Evolutionary conservation across 805 yeast species (phyloP).

Genomic region (Zygotorulaspora sp.): DNA sequence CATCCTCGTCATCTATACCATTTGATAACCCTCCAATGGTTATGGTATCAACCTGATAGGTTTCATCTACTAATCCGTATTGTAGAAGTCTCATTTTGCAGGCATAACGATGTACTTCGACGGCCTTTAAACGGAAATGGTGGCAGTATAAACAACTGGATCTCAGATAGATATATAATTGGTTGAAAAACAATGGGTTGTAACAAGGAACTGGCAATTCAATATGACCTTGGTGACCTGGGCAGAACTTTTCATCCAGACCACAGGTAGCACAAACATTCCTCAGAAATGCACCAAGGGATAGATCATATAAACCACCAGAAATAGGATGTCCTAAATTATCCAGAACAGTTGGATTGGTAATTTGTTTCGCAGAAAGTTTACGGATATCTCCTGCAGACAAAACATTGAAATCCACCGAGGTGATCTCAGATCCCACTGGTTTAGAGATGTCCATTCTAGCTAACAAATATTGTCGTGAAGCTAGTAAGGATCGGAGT

Average conservation of each 20-base stretch:
- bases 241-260: conserved; percentile 87
- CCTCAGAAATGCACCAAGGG: conserved; percentile 89
- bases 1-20: conserved; percentile 43
- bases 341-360: conserved; percentile 94
- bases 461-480: not conserved
- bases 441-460: conserved; percentile 94
- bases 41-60: conserved; percentile 66
- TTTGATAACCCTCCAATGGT: conserved; percentile 32
- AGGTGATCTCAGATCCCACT: conserved; percentile 86
- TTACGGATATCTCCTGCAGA: conserved; percentile 76
- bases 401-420: conserved; percentile 88
- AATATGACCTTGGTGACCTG: conserved; percentile 98
- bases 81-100: conserved; percentile 81
- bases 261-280: conserved; percentile 95
- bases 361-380: conserved; percentile 90
- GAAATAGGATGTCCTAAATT: conserved; percentile 92
- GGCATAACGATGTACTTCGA: conserved; percentile 69
- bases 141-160: conserved; percentile 88
- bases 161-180: conserved; percentile 78
- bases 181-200: conserved; percentile 91
- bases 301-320: conserved; percentile 89
- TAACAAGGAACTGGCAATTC: conserved; percentile 94
- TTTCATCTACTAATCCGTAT: conserved; percentile 81
- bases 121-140: conserved; percentile 62
- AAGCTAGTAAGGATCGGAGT: not conserved